Base-by-base conservation (phyloP, 495 filamentous ascomycete genomes). In the Alectoria sarmentosa region DNA sequence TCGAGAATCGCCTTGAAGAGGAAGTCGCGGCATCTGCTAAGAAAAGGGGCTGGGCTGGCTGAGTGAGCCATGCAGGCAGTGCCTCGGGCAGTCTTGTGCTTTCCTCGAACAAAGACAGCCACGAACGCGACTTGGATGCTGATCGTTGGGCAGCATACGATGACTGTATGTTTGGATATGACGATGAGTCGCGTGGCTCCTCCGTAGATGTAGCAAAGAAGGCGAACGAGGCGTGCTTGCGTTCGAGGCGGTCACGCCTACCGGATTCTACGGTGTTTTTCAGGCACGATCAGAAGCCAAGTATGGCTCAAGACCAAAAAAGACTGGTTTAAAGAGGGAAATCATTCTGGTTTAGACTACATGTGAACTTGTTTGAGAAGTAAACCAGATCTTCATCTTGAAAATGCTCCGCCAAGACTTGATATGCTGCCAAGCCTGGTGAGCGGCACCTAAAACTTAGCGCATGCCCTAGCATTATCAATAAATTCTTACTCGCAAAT, bases 1-100 rank as follows among this genome's bases (percentile, higher is more conserved):
- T 88, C 73, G 80, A 83, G 75, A 86, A 87, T 74, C 81, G 81
- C 65, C 75, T 83, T 55, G 79, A 79, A 67, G 82, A 84, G 49
- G 81, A 87, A 63, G 83, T 86, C 23, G 74, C 75, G 30, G 76
- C 77, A 26, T 80, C 83, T 55, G 83, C 79, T 1, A 69, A 72
- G 2, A 83, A 83, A 69, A 82, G 80, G 9, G 81, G 79, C n/a
- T 34, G 41, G 61, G 66, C 54, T 23, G 65, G 58, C 46, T 68
- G 71, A n/a, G 73, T 72, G 37, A 72, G 72, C 11, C 76, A 75
- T 59, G 71, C 72, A 39, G 58, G 62, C 10, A 75, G 76, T 68
- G 70, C 82, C 54, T 71, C 78, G 4, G 74, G 80, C 39, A 82
- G 81, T 66, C 81, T 82, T 72, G 81, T 83, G 23, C 5, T 37